Conservation (phyloP, 768 basidiomycete species). For the Cystofilobasidium bisporidii region DNA sequence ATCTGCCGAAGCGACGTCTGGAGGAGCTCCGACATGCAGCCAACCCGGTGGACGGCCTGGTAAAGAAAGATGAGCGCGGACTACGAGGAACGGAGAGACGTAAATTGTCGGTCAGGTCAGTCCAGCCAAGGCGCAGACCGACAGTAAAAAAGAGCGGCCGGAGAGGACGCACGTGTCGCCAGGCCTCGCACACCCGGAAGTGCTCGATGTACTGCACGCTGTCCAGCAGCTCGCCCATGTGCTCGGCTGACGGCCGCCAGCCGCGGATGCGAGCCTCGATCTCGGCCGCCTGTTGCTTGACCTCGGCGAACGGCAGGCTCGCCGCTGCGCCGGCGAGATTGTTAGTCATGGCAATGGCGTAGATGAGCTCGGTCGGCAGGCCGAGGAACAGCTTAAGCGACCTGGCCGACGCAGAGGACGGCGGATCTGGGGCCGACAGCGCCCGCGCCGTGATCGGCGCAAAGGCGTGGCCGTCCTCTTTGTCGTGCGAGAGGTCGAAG, state of each 20-base stretch:
- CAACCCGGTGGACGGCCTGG: not conserved
- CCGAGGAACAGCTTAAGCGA: conserved; percentile 2
- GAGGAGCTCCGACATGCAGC: not conserved
- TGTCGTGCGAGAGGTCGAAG: not conserved
- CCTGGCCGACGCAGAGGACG: not conserved
- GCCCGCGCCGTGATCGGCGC: not conserved
- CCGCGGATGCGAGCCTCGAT: not conserved
- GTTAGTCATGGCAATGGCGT: not conserved
- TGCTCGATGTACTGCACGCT: not conserved
- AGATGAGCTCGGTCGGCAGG: conserved; percentile 6
- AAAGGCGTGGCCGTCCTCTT: not conserved
- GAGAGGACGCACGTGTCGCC: conserved; percentile 1
- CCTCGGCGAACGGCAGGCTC: not conserved
- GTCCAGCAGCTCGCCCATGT: not conserved
- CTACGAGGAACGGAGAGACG: not conserved
- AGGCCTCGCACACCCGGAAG: not conserved
- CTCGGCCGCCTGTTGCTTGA: not conserved
- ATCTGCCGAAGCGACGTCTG: not conserved
- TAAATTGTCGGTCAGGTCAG: not conserved
- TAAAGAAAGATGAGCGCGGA: not conserved
- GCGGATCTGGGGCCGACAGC: not conserved
- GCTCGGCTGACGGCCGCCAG: not conserved
- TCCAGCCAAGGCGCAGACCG: too few species aligned
- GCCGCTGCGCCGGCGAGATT: not conserved
- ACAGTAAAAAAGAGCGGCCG: too few species aligned